Percentiles rank a stretch among this genome's conserved stretches.
Evolutionary conservation across 208 protist genomes (phyloP).

Genomic region (Angomonas deanei): DNA sequence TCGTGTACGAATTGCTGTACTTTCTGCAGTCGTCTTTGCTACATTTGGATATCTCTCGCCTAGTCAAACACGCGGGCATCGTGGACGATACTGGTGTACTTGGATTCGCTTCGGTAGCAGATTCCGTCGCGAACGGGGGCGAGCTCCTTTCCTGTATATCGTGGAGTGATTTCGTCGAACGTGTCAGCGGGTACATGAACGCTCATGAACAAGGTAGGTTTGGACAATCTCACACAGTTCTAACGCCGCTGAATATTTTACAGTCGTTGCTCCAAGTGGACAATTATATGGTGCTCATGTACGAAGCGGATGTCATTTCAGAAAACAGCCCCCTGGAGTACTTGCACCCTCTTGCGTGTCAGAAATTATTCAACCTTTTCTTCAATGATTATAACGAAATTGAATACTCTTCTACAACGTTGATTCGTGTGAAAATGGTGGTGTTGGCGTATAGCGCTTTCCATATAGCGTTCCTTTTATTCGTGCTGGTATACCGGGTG

Average conservation of each 20-base stretch:
- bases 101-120: background rate
- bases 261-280: slow-evolving; percentile 43
- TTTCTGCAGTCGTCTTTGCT: background rate
- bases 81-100: background rate
- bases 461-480: slow-evolving; percentile 46
- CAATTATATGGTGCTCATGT: slow-evolving; percentile 66
- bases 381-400: slow-evolving; percentile 71
- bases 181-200: slow-evolving; percentile 28
- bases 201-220: too few relatives aligned
- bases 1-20: slow-evolving; percentile 17
- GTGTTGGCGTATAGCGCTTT: slow-evolving; percentile 35
- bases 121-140: slow-evolving; percentile 8
- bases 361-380: slow-evolving; percentile 40
- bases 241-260: too few relatives aligned
- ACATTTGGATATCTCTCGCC: slow-evolving; percentile 29
- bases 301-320: slow-evolving; percentile 42
- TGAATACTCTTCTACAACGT: slow-evolving; percentile 21
- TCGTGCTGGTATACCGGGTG: slow-evolving; percentile 43
- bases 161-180: slow-evolving; percentile 65
- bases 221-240: too few relatives aligned
- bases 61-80: slow-evolving; percentile 19
- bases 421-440: slow-evolving; percentile 29
- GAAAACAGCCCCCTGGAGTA: slow-evolving; percentile 40
- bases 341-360: slow-evolving; percentile 26
- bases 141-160: slow-evolving; percentile 50